These are phyloP conservation scores for Fusarium buxicola DNA, from an alignment of 2,329 filamentous ascomycete genomes.

Conservation along the genomic window DNA sequence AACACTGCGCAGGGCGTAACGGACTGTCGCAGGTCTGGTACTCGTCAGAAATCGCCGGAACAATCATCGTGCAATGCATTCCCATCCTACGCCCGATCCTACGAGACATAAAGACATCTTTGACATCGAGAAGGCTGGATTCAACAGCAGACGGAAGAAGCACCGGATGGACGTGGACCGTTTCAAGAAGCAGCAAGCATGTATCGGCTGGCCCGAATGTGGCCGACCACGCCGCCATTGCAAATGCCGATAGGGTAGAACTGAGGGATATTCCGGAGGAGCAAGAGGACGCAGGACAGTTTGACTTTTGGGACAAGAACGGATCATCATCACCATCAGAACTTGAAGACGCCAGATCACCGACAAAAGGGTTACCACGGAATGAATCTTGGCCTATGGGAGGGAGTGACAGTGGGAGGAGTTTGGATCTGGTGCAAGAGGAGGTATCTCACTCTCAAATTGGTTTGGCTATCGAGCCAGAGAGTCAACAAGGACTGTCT, in stretches of 20 bases:
- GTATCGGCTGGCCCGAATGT: constrained; percentile 21
- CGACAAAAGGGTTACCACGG: constrained; percentile 9
- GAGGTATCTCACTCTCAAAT: constrained; percentile 30
- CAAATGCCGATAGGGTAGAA: constrained; percentile 29
- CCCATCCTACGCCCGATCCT: constrained; percentile 63
- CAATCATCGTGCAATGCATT: constrained; percentile 66
- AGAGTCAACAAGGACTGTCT: constrained; percentile 39
- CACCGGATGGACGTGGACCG: constrained; percentile 35
- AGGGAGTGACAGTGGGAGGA: constrained; percentile 26
- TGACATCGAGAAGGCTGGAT: constrained; percentile 39
- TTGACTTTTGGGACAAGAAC: constrained; percentile 33
- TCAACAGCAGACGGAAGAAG: constrained; percentile 33
- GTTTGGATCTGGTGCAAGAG: constrained; percentile 28
- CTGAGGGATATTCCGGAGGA: constrained; percentile 40
- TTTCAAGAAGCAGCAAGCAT: constrained; percentile 36
- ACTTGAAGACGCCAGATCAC: constrained; percentile 3
- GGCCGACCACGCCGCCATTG: constrained; percentile 1
- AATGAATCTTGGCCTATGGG: constrained; percentile 37
- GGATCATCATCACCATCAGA: constrained; percentile 7
- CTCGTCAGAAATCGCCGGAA: constrained; percentile 64
- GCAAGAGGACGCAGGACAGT: constrained; percentile 18
- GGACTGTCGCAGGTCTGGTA: constrained; percentile 50
- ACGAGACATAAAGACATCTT: constrained; percentile 41
- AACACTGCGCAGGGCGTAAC: constrained; percentile 37
- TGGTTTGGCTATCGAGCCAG: constrained; percentile 40